Evolutionary conservation across 2,329 filamentous ascomycete genomes (phyloP).

Genomic region (Trichoderma sp.): DNA sequence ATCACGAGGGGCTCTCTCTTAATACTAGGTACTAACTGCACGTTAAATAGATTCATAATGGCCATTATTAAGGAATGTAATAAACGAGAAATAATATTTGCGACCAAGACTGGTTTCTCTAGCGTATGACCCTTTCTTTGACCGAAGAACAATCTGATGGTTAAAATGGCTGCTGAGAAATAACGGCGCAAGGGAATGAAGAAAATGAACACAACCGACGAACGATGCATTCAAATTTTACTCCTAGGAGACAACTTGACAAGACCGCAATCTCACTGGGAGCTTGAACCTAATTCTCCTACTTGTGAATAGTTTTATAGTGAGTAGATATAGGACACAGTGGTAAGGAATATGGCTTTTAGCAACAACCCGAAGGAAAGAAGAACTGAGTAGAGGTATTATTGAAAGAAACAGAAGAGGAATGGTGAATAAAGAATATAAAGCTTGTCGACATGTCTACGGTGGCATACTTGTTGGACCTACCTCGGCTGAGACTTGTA

Average conservation of each 20-base stretch:
- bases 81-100: not conserved
- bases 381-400: not conserved
- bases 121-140: fast-evolving
- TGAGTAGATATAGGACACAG: not conserved
- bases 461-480: not conserved
- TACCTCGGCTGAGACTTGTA: not conserved
- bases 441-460: not conserved
- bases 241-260: not conserved
- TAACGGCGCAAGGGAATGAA: fast-evolving
- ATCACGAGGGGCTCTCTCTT: fast-evolving
- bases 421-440: not conserved
- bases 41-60: not conserved
- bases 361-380: not conserved
- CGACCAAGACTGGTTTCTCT: not conserved
- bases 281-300: not conserved
- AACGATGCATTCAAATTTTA: not conserved
- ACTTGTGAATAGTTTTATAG: not conserved
- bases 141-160: not conserved
- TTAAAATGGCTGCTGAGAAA: not conserved
- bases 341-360: not conserved
- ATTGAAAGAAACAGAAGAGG: not conserved
- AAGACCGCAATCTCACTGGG: not conserved
- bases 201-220: not conserved
- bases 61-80: not conserved
- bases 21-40: no score